These are phyloP conservation scores for Bryoerythrophyllum caledonicum DNA, from an alignment of 225 moss, liverwort and hornwort genomes.

Conservation along the genomic window DNA sequence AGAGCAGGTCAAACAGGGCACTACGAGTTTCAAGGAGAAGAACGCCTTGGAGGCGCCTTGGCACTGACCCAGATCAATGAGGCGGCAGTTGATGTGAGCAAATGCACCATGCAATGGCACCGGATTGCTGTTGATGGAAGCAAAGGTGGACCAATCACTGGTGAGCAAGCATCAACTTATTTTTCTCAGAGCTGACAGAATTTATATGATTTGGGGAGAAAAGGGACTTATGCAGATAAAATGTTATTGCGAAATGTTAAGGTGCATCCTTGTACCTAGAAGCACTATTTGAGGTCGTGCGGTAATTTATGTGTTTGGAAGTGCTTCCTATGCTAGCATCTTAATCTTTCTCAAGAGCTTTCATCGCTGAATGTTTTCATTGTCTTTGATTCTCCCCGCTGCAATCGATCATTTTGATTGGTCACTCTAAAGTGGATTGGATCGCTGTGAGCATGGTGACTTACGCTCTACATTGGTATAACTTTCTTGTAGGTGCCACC, in stretches of 20 bases:
- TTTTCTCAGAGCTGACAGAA: not conserved
- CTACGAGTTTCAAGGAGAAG: constrained; percentile 65
- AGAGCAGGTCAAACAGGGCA: constrained; percentile 61
- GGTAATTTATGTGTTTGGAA: not conserved
- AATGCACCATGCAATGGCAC: constrained; percentile 83
- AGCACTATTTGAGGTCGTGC: not conserved
- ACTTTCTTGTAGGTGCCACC: constrained; percentile 66
- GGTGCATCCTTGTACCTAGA: not conserved
- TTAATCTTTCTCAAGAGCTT: not conserved
- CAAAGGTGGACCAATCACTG: constrained; percentile 73
- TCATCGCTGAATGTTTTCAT: not conserved
- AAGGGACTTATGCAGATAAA: not conserved
- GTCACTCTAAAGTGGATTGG: not conserved
- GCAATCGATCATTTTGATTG: not conserved
- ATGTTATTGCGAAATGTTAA: not conserved
- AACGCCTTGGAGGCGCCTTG: constrained; percentile 63
- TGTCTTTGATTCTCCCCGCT: not conserved
- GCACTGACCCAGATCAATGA: constrained; percentile 59
- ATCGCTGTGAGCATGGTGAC: constrained; percentile 18
- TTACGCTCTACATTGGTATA: constrained; percentile 14
- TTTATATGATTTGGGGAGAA: not conserved
- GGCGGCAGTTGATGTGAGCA: constrained; percentile 56
- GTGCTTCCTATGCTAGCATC: not conserved
- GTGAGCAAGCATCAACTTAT: constrained; percentile 34
- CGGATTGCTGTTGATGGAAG: constrained; percentile 72